Evolutionary conservation across 139 green algal species (phyloP), one percentile per base, ranked within the genome.

Genomic region (Volvox africanus): DNA sequence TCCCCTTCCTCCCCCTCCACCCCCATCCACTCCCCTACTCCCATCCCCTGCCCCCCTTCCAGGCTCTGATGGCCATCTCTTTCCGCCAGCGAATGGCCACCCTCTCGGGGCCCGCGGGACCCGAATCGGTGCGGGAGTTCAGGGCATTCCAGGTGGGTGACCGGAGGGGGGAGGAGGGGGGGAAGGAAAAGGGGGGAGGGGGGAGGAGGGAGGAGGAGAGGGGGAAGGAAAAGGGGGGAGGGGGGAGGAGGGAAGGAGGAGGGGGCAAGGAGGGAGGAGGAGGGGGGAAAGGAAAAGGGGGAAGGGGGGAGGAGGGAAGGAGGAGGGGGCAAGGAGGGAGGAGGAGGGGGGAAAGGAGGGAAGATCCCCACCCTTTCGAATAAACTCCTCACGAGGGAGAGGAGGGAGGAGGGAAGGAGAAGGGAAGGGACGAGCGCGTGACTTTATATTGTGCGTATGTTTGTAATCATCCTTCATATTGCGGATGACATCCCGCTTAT

Each of bases 31-130:
- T 6, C 50, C 28, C 16, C 17, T 0, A 1, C 1, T 14, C 20
- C 37, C n/a, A n/a, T 36, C 37, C 37, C 16, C 19, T 50, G 12
- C 37, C 79, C 20, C 12, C 19, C 32, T 3, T 21, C 24, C 82
- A 89, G 83, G 36, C 69, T 16, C 61, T 96, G 44, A 96, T 96
- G 86, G 94, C 89, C 5, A 73, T 97, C 50, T 24, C 69, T 6
- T 93, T 95, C 82, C 79, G 73, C 2, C 92, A 95, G 90, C 93
- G 92, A 55, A 96, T 86, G 50, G 86, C 94, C 82, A 94, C 91
- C 55, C 76, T 97, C 28, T 84, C 80, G 17, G 93, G 92, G 17
- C 62, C 65, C 16, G 44, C 44, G 5, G 86, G 82, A 11, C 55
- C 88, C 0, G 73, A 91, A 3, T 78, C 79, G 68, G 22, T 79